Base-by-base conservation (phyloP, 2,329 filamentous ascomycete species). In the Phaeosphaeriaceae sp. region DNA sequence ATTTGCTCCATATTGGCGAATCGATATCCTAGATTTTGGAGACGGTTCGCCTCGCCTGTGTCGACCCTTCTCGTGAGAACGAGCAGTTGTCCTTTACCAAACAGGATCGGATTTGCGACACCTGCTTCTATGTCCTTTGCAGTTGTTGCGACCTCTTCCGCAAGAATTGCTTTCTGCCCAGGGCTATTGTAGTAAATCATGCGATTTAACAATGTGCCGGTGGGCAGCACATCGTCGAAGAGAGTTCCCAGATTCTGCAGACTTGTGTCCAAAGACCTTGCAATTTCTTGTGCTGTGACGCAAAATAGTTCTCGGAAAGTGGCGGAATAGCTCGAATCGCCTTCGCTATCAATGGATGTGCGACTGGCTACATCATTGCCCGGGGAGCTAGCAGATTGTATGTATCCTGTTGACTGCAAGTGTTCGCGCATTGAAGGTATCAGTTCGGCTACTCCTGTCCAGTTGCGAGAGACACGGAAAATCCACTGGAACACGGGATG, bases 401-500 rank as follows among this genome's bases (percentile, higher is more conserved):
- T 31, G 45, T 72, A 66, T 24, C 70, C 67, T 20, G 67, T 66
- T 25, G 58, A 51, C 60, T 95, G 91, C 57, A 96, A 77, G 65
- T 95, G 91, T 41, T 82, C 83, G 53, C 85, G 84, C 89, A 96
- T 96, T 44, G 85, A 85, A 7, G 86, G 85, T 22, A 96, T 82
- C 5, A 95, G 81, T 46, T 87, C 85, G 54, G 83, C 83, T 24
- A 96, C 84, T 42, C 86, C 85, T 7, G 79, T 73, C 93, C 93
- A 97, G 74, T 93, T 90, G 57, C 88, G 85, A 7, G 91, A 91
- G 2, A 92, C 91, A 56, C 91, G 86, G 72, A 91, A 96, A 69
- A 95, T 89, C 93, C 93, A 96, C 50, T 93, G 87, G 76, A 95
- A 96, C 1, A 93, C 87, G 0, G 91, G 87, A 71, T 96, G 92